Percentiles rank a stretch among this genome's conserved stretches.
phyloP scores from a whole-genome alignment of 495 filamentous ascomycete species.

The Bacidia gigantensis region DNA sequence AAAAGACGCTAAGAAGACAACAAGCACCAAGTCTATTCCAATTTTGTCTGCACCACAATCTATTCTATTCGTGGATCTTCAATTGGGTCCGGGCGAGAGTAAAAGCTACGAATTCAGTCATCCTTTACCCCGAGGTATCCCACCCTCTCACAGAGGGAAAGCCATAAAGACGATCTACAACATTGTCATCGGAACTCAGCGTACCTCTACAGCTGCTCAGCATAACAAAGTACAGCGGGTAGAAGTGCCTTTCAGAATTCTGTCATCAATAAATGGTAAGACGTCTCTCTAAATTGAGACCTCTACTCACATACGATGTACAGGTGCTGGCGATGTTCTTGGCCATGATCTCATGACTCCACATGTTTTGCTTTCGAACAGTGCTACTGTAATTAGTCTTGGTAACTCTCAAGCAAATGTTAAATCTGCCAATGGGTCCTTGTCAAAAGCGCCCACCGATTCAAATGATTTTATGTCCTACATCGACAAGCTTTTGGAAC shows the following conservation, averaged over 20 bases:
- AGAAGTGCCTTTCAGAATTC: slow-evolving; percentile 86
- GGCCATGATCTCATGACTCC: slow-evolving; percentile 87
- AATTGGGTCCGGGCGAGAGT: slow-evolving; percentile 78
- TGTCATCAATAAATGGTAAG: slow-evolving; percentile 72
- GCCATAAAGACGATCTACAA: slow-evolving; percentile 90
- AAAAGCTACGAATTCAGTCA: slow-evolving; percentile 77
- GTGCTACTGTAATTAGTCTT: slow-evolving; percentile 36
- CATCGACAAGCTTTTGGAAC: slow-evolving; percentile 64
- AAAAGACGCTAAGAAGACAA: slow-evolving; percentile 80
- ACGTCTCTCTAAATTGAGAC: background rate
- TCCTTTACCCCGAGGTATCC: slow-evolving; percentile 69
- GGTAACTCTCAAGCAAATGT: slow-evolving; percentile 28
- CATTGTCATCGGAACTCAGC: slow-evolving; percentile 81
- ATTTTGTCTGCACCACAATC: slow-evolving; percentile 92
- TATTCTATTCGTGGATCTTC: slow-evolving; percentile 86
- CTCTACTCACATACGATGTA: background rate
- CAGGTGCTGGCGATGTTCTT: slow-evolving; percentile 51
- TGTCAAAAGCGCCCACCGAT: slow-evolving; percentile 12
- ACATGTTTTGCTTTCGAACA: slow-evolving; percentile 78
- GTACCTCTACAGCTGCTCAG: slow-evolving; percentile 60
- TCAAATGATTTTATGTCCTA: slow-evolving; percentile 55
- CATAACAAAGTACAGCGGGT: slow-evolving; percentile 78
- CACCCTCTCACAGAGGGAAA: slow-evolving; percentile 80
- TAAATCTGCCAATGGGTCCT: slow-evolving; percentile 20
- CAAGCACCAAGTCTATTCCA: slow-evolving; percentile 67